Evolutionary conservation across 225 moss, liverwort and hornwort species (phyloP).

Genomic region (Thuidium tamariscinum): DNA sequence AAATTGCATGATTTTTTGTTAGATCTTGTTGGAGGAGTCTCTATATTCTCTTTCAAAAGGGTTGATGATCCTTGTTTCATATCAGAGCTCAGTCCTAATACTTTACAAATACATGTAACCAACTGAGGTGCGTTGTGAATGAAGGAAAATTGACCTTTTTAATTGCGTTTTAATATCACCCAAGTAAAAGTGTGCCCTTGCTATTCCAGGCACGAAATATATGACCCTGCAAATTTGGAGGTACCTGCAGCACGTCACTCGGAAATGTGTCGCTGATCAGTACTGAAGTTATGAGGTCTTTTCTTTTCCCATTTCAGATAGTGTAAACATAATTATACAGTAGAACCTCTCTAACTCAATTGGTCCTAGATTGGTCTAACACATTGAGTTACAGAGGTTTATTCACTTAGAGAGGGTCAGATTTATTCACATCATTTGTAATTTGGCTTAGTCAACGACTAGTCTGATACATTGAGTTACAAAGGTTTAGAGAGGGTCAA

Average conservation of each 20-base stretch:
- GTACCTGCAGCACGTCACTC: conserved; percentile 27
- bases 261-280: not conserved
- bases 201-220: conserved; percentile 56
- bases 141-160: conserved; percentile 23
- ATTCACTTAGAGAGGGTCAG: no score
- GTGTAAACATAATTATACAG: no score
- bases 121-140: not conserved
- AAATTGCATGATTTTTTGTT: not conserved
- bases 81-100: not conserved
- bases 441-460: no score
- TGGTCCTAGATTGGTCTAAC: no score
- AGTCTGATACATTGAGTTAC: no score
- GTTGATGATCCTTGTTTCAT: not conserved
- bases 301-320: not conserved
- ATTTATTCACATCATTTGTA: no score
- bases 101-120: not conserved
- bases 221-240: conserved; percentile 66
- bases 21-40: not conserved
- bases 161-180: conserved; percentile 66
- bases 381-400: no score
- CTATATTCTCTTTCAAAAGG: not conserved
- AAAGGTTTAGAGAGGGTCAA: no score
- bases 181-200: conserved; percentile 72
- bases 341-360: no score
- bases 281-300: not conserved